Percentiles rank a stretch among this genome's conserved stretches.
Evolutionary conservation across 1,139 yeast genomes (phyloP).

Genomic region (Nakaseomyces nivariensis): DNA sequence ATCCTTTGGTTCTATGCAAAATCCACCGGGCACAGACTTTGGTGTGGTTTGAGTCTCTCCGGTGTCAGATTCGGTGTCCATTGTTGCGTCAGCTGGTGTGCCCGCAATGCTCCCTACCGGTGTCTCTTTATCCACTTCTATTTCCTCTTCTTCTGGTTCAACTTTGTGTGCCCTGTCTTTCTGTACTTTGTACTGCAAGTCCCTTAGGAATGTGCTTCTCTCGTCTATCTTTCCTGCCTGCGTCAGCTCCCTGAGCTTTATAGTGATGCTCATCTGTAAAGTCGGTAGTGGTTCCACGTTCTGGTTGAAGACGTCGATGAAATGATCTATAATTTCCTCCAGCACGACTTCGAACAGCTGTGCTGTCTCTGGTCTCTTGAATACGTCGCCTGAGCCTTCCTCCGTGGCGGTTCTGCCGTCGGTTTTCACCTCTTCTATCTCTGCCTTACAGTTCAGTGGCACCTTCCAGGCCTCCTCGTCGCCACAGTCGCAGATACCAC

Average conservation of each 20-base stretch:
- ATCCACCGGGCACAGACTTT: conserved; percentile 1
- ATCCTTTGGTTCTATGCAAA: conserved; percentile 13
- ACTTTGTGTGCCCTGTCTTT: conserved; percentile 11
- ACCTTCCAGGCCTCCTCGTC: conserved; percentile 52
- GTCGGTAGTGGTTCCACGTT: conserved; percentile 28
- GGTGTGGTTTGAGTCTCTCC: background rate
- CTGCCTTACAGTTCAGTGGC: conserved; percentile 38
- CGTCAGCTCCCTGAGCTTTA: conserved; percentile 20
- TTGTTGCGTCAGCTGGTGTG: background rate
- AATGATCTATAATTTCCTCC: conserved; percentile 26
- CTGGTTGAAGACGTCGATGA: conserved; percentile 29
- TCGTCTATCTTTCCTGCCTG: conserved; percentile 18
- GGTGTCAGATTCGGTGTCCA: background rate
- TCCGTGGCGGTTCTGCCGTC: conserved; percentile 1
- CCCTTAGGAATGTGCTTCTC: conserved; percentile 16
- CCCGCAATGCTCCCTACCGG: background rate
- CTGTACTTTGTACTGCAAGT: conserved; percentile 18
- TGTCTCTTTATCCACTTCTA: background rate
- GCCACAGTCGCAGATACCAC: conserved; percentile 66
- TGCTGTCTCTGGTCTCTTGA: conserved; percentile 9
- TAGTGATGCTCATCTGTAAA: conserved; percentile 23
- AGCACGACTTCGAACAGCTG: conserved; percentile 19
- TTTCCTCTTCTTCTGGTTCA: background rate
- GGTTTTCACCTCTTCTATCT: conserved; percentile 10
- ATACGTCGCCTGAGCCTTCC: conserved; percentile 7